Percentiles rank a stretch among this genome's conserved stretches.
Conservation (phyloP, 768 basidiomycete genomes). For the Termitomyces titanicus region DNA sequence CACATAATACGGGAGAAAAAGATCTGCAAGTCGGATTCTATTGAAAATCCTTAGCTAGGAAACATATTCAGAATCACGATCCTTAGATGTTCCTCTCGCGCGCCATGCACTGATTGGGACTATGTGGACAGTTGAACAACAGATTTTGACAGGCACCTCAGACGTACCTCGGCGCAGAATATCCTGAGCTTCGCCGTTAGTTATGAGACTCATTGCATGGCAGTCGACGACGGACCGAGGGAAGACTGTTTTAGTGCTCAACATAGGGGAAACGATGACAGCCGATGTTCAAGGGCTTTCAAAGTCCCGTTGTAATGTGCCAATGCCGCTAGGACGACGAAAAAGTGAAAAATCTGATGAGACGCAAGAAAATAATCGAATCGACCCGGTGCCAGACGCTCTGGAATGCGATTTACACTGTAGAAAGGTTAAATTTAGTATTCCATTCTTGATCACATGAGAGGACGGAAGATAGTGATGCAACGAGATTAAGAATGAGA, state of each 20-base stretch:
- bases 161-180: constrained; percentile 1
- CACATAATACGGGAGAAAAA: neutral
- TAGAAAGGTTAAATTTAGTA: constrained; percentile 16
- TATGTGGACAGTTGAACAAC: neutral
- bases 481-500: constrained; percentile 17
- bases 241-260: neutral
- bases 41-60: neutral
- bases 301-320: constrained; percentile 60
- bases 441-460: constrained; percentile 14
- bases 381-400: constrained; percentile 66
- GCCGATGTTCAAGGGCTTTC: constrained; percentile 57
- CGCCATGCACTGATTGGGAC: neutral
- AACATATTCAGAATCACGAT: neutral
- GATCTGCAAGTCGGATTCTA: neutral
- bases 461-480: constrained; percentile 8
- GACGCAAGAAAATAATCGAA: constrained; percentile 80
- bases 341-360: constrained; percentile 88
- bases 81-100: neutral
- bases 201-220: neutral
- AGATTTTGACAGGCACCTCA: constrained; percentile 5
- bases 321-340: constrained; percentile 70
- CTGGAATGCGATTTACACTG: constrained; percentile 84
- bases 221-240: neutral
- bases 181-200: neutral
- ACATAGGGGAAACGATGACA: constrained; percentile 33